These are phyloP conservation scores for Xylaria sp. DNA, from an alignment of 2,329 filamentous ascomycete species.

Conservation along the genomic window DNA sequence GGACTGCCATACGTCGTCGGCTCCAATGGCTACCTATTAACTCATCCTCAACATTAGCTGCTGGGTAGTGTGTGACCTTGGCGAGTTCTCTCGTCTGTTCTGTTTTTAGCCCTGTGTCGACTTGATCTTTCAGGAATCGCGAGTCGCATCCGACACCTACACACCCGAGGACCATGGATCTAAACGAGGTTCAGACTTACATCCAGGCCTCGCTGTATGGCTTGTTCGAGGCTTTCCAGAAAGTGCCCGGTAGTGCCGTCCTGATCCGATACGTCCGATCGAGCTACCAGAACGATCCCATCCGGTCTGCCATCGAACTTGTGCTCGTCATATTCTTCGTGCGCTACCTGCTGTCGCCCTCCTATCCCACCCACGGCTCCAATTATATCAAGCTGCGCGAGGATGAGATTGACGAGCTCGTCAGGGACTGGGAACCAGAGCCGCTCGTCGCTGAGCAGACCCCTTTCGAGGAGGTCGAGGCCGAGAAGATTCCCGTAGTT, in stretches of 20 bases:
- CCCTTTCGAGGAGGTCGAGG: constrained; percentile 80
- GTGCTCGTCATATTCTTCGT: constrained; percentile 96
- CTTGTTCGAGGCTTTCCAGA: constrained; percentile 78
- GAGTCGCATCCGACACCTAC: constrained; percentile 7
- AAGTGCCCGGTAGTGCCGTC: constrained; percentile 92
- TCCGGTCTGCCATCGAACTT: constrained; percentile 92
- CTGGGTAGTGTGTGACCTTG: background rate
- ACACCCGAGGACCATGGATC: constrained; percentile 63
- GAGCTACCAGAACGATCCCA: constrained; percentile 96
- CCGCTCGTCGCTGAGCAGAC: constrained; percentile 83
- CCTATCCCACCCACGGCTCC: constrained; percentile 90
- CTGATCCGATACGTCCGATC: constrained; percentile 95
- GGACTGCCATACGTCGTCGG: background rate
- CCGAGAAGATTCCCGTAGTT: constrained; percentile 87
- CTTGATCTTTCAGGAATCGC: constrained; percentile 12
- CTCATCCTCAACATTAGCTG: background rate
- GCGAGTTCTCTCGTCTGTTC: background rate
- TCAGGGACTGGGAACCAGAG: constrained; percentile 96
- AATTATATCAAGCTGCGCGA: constrained; percentile 91
- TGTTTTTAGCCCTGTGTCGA: background rate
- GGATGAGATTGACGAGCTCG: constrained; percentile 96
- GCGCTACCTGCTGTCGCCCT: constrained; percentile 88
- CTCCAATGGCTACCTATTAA: constrained; percentile 2
- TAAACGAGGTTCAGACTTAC: constrained; percentile 69
- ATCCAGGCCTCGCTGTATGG: constrained; percentile 64